Base-by-base conservation (phyloP, 192 early-diverging fungal species). In the Entomortierella lignicola region DNA sequence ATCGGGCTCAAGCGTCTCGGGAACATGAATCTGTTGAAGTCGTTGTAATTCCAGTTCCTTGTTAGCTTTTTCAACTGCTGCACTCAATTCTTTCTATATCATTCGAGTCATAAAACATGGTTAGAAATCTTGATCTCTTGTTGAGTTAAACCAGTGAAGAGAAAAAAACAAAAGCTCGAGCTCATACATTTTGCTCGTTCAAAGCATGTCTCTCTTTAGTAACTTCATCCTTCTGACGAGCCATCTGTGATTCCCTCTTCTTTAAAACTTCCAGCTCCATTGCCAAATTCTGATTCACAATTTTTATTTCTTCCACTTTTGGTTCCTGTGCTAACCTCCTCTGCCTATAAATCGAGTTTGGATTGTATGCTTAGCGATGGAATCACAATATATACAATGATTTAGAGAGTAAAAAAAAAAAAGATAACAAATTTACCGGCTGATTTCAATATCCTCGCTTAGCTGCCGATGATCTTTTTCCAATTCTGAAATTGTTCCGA, bases 1-100 rank as follows among this genome's bases (percentile, higher is more conserved):
- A 18, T 79, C 67, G 1, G 69, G 47, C n/a, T 79, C 75, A 20
- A 79, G 26, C 0, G 66, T 70, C 23, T 79, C 67, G 20, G 75
- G 75, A 0, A 79, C 67, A n/a, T 79, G 61, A 10, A 70, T 67
- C 1, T 60, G 66, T 17, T 69, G 53, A 21, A 54, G 55, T 34
- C 61, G 60, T 4, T 68, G 37, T 20, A 23, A 26, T 0, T 58
- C 56, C 20, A 79, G 56, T n/a, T 70, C 66, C 27, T 79, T 55
- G 3, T 53, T 69, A 1, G 59, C 30, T 30, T 59, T 70, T 41
- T 69, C 75, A 12, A 79, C 37, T 11, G 55, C 55, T 27, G 26
- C 62, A 21, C 15, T 65, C 5, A 79, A 55, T 43, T 70, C 67
- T 64, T 50, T 51, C 75, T 79, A 31, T 27, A 48, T 27, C 10